Percentiles rank a stretch among this genome's conserved stretches.
Evolutionary conservation across 768 basidiomycete species (phyloP).

Genomic region (Cystofilobasidium bisporidii): DNA sequence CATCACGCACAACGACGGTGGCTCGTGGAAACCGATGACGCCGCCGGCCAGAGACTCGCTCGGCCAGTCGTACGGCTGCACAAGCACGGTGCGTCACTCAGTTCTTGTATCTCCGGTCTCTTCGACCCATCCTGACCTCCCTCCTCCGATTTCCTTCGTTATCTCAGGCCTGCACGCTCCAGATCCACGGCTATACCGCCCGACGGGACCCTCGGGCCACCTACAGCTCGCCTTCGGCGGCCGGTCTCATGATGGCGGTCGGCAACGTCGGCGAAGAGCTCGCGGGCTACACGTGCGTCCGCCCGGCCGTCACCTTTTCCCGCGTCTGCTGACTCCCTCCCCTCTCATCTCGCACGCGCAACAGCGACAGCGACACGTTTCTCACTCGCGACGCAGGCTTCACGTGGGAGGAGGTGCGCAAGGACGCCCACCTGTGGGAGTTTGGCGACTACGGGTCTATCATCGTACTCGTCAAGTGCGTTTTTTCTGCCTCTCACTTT

Average conservation of each 20-base stretch:
- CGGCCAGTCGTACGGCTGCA: conserved; percentile 61
- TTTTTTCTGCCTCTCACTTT: neutral
- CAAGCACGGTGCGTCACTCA: conserved; percentile 51
- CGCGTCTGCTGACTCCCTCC: neutral
- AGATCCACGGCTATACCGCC: conserved; percentile 94
- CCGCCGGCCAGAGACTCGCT: conserved; percentile 70
- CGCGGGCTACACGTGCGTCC: conserved; percentile 51
- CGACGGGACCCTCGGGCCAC: conserved; percentile 81
- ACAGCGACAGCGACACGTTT: conserved; percentile 77
- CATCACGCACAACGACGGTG: conserved; percentile 96
- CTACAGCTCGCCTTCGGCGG: conserved; percentile 81
- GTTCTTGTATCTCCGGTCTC: too few relatives aligned
- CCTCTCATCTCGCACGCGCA: neutral
- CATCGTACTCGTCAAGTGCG: conserved; percentile 69
- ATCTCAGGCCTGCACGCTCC: conserved; percentile 65
- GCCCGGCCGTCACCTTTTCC: neutral
- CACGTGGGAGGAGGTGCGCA: conserved; percentile 97
- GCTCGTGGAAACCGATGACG: conserved; percentile 71
- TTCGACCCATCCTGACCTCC: neutral
- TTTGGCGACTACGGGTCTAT: conserved; percentile 96
- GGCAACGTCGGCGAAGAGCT: conserved; percentile 87
- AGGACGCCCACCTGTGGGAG: conserved; percentile 95
- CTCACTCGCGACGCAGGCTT: conserved; percentile 92
- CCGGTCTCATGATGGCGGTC: conserved; percentile 89
- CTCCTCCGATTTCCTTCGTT: neutral